phyloP scores from a whole-genome alignment of 495 filamentous ascomycete species.

The Penicillium flavigenum region DNA sequence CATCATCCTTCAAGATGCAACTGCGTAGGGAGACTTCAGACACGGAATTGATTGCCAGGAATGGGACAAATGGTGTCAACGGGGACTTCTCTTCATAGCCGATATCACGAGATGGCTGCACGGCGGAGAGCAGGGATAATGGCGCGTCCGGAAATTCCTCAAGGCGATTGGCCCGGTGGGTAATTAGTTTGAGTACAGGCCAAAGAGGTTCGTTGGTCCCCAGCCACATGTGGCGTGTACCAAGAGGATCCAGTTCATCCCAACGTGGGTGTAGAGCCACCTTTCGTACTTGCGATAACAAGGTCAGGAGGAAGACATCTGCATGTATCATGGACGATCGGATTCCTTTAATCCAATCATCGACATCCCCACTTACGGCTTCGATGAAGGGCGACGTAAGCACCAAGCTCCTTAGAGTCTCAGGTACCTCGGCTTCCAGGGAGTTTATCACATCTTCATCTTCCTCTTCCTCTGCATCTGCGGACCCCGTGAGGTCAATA shows the following conservation, averaged over 20 bases:
- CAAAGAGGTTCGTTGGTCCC: not conserved
- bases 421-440: not conserved
- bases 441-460: not conserved
- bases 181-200: not conserved
- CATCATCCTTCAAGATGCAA: not conserved
- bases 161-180: not conserved
- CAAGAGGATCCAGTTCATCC: not conserved
- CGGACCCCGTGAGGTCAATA: not conserved
- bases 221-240: no score
- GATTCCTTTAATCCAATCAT: not conserved
- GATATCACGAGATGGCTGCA: not conserved
- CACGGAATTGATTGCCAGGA: not conserved
- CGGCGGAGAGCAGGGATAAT: not conserved
- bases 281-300: constrained; percentile 11
- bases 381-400: not conserved
- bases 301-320: constrained; percentile 15
- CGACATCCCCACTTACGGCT: not conserved
- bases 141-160: not conserved
- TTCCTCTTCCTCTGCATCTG: not conserved
- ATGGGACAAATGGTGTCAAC: not conserved
- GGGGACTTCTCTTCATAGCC: not conserved
- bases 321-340: constrained; percentile 2
- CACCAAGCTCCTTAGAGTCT: not conserved
- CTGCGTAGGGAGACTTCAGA: not conserved
- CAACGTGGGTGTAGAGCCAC: constrained; percentile 12